Evolutionary conservation across 2,329 filamentous ascomycete genomes (phyloP).

Genomic region (Talaromyces albobiverticillius): DNA sequence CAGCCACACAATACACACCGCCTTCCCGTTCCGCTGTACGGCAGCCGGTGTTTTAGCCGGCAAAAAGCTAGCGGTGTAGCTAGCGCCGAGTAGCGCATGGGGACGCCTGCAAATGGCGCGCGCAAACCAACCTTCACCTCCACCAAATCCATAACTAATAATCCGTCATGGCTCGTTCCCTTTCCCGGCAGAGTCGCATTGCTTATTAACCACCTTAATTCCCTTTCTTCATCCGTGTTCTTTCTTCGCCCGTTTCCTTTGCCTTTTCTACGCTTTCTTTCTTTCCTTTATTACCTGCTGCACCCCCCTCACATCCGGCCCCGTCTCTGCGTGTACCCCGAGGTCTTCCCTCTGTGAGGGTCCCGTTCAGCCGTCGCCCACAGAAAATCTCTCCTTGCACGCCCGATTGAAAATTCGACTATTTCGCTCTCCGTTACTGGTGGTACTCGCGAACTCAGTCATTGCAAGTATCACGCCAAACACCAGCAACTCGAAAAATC

Average conservation of each 20-base stretch:
- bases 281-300: background rate
- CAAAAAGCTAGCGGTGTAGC: too few species aligned
- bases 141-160: background rate
- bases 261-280: background rate
- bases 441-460: background rate
- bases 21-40: too few species aligned
- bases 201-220: slow-evolving; percentile 8
- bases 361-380: background rate
- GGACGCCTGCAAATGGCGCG: too few species aligned
- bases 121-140: background rate
- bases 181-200: slow-evolving; percentile 4
- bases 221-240: slow-evolving; percentile 1
- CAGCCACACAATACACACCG: too few species aligned
- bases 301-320: too few species aligned
- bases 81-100: too few species aligned
- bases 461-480: background rate
- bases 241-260: background rate
- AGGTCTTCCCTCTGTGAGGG: slow-evolving; percentile 2
- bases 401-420: background rate
- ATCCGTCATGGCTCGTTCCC: background rate
- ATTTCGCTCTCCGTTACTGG: background rate
- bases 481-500: background rate
- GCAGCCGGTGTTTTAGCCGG: too few species aligned
- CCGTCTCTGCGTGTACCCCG: slow-evolving; percentile 1
- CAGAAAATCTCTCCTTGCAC: background rate